Percentiles rank a stretch among this genome's conserved stretches.
Evolutionary conservation across 2,329 filamentous ascomycete genomes (phyloP).

Genomic region (Ophiostoma sp.): DNA sequence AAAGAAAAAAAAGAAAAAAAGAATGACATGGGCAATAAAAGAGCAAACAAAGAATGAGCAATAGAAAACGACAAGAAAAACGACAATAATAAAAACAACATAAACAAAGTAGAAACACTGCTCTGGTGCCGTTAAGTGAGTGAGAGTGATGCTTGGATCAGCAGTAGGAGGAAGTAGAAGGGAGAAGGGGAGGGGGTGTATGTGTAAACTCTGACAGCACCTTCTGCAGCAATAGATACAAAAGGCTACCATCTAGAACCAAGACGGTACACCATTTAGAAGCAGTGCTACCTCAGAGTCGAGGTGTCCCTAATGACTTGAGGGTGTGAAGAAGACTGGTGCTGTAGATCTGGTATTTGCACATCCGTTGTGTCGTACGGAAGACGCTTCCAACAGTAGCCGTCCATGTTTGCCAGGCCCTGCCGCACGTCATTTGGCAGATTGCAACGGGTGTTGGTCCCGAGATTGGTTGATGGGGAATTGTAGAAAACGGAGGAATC

Average conservation of each 20-base stretch:
- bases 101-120: neutral
- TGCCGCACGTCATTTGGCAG: neutral
- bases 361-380: neutral
- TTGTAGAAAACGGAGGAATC: neutral
- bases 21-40: neutral
- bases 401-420: neutral
- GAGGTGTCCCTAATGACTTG: neutral
- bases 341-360: neutral
- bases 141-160: neutral
- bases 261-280: neutral
- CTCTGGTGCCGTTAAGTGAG: neutral
- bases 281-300: neutral
- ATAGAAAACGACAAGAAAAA: neutral
- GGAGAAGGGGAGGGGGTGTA: neutral
- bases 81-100: neutral
- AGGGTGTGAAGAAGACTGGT: neutral
- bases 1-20: neutral
- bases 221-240: neutral
- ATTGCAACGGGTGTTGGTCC: neutral
- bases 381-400: neutral
- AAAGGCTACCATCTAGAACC: neutral
- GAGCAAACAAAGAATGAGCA: neutral
- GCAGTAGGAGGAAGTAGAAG: neutral
- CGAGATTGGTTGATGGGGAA: neutral
- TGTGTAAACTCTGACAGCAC: neutral